Evolutionary conservation across 495 filamentous ascomycete genomes (phyloP).

Genomic region (Tuber borchii): DNA sequence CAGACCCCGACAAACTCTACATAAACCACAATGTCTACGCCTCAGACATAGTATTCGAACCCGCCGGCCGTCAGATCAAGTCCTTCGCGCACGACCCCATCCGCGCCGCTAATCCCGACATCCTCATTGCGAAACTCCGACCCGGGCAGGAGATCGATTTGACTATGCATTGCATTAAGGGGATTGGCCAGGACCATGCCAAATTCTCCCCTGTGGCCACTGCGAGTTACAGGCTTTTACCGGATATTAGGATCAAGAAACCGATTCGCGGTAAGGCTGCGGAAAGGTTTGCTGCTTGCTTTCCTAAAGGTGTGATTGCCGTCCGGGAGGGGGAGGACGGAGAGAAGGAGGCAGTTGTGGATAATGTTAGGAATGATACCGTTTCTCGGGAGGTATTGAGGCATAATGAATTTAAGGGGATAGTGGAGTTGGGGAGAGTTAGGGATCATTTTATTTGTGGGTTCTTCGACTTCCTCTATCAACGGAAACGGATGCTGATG

Average conservation of each 20-base stretch:
- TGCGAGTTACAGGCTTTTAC: constrained; percentile 82
- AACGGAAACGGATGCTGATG: not conserved
- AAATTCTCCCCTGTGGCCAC: constrained; percentile 98
- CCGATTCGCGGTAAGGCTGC: constrained; percentile 84
- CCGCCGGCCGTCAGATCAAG: constrained; percentile 64
- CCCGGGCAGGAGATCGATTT: constrained; percentile 81
- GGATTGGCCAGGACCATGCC: constrained; percentile 87
- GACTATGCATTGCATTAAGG: constrained; percentile 83
- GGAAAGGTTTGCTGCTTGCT: constrained; percentile 82
- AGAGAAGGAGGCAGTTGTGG: constrained; percentile 79
- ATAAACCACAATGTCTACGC: constrained; percentile 83
- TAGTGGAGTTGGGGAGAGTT: constrained; percentile 84
- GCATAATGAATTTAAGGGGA: constrained; percentile 86
- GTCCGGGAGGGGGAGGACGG: constrained; percentile 58
- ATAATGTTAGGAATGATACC: constrained; percentile 77
- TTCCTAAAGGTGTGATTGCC: constrained; percentile 80
- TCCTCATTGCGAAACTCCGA: constrained; percentile 87
- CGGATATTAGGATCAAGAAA: constrained; percentile 68
- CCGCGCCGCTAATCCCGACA: constrained; percentile 64
- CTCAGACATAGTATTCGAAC: constrained; percentile 64
- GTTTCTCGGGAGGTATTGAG: constrained; percentile 87
- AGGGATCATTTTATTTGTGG: constrained; percentile 89
- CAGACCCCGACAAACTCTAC: constrained; percentile 76
- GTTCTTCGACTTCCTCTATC: not conserved
- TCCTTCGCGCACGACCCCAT: constrained; percentile 68